Conservation (phyloP, 352 stramenopile species). For the Phytophthora brassicae region DNA sequence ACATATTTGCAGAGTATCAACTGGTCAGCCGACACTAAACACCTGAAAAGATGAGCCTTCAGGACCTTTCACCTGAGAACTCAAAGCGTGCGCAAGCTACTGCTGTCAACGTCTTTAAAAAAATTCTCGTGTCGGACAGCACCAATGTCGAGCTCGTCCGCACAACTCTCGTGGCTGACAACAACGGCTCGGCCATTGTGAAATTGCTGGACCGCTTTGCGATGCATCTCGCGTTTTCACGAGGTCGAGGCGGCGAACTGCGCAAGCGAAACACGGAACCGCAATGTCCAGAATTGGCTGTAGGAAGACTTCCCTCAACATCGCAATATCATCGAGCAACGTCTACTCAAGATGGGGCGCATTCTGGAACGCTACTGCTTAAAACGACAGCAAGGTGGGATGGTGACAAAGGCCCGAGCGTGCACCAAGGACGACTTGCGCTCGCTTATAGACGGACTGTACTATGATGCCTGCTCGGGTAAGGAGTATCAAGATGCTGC, state of each 20-base stretch:
- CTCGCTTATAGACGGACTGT: conserved; percentile 1
- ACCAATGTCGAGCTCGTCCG: too few relatives aligned
- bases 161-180: too few relatives aligned
- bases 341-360: conserved; percentile 12
- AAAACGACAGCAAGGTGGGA: conserved; percentile 1
- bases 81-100: background rate
- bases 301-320: conserved; percentile 4
- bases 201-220: too few relatives aligned
- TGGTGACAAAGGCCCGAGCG: background rate
- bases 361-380: conserved; percentile 11
- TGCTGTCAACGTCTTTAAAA: conserved; percentile 6
- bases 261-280: conserved; percentile 6
- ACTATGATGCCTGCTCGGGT: conserved; percentile 4
- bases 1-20: background rate
- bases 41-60: background rate
- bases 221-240: conserved; percentile 6
- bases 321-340: conserved; percentile 1
- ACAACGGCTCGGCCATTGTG: too few relatives aligned
- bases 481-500: conserved; percentile 21
- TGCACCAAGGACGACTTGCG: conserved; percentile 17
- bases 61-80: conserved; percentile 3
- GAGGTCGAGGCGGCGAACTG: background rate
- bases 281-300: conserved; percentile 21
- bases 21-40: background rate
- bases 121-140: conserved; percentile 11